phyloP scores from a whole-genome alignment of 2,329 filamentous ascomycete genomes.

The Purpureocillium takamizusanense region DNA sequence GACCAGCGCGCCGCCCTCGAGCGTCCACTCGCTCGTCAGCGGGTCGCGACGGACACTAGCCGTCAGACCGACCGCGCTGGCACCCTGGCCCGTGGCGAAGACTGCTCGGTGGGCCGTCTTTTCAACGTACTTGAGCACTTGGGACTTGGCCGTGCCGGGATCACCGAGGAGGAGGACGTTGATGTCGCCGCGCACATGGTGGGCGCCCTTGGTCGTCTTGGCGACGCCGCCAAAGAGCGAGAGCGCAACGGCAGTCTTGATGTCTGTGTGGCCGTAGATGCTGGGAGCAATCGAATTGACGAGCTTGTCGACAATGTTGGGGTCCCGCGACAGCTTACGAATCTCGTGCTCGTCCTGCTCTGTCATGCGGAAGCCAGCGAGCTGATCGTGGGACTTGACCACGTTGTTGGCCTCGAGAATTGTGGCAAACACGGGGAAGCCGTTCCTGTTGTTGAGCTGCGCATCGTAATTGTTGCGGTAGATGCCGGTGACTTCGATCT shows the following conservation, averaged over 20 bases:
- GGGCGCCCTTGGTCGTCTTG: constrained; percentile 81
- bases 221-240: constrained; percentile 92
- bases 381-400: constrained; percentile 93
- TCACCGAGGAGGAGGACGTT: constrained; percentile 95
- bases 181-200: constrained; percentile 92
- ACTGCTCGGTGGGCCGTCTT: constrained; percentile 95
- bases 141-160: constrained; percentile 95
- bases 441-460: constrained; percentile 95
- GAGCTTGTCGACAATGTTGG: constrained; percentile 86
- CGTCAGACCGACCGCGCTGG: constrained; percentile 93
- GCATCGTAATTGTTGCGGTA: constrained; percentile 99
- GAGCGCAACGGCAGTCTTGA: constrained; percentile 92
- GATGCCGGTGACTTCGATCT: constrained; percentile 92
- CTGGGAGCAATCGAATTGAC: constrained; percentile 90
- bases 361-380: constrained; percentile 90
- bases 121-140: constrained; percentile 94
- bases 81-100: constrained; percentile 95
- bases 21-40: constrained; percentile 91
- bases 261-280: constrained; percentile 93
- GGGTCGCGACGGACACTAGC: constrained; percentile 93
- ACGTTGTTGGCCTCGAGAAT: constrained; percentile 97
- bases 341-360: constrained; percentile 93
- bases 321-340: constrained; percentile 77
- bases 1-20: constrained; percentile 92
- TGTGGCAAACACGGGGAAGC: constrained; percentile 96